Evolutionary conservation across 176 grass and related monocot species (phyloP), one percentile per base, ranked within the genome.

Genomic region (Zizania latifolia): DNA sequence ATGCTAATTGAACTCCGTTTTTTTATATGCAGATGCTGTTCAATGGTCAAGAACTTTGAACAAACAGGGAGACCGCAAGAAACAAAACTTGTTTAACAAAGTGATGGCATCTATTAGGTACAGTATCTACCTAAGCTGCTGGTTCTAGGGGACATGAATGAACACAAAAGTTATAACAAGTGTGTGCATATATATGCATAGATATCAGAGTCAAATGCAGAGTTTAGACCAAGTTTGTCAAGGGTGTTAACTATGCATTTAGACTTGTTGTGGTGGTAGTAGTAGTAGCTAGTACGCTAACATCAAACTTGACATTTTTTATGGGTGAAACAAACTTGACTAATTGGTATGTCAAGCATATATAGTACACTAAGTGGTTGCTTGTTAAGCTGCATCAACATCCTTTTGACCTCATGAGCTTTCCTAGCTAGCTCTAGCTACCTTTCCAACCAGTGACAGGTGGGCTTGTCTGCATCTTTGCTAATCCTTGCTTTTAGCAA

Each of bases 41-140:
- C 72, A 82, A 82, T 79, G 78, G 85, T 82, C 79, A 82, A 66
- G 73, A 39, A 9, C 72, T 78, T 67, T 73, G 65, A 65, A 77
- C 73, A 69, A 71, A 31, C 21, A 55, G 36, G 72, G 34, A 81
- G 78, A 81, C 78, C 78, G 51, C 57, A 70, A 65, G 78, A 78
- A 81, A 70, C 65, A 24, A 21, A 22, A 60, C 2, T 46, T 72
- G 37, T 65, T 86, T 72, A 77, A 13, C 37, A 65, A 65, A 75
- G 78, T 17, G 84, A 38, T 50, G 76, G 65, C 78, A 82, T 77
- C 46, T 56, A 40, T 61, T 31, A 54, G 54, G 23, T 40, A 48
- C 48, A 30, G 29, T 61, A 81, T 57, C 35, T 36, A 37, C 26
- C 12, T 28, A 61, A 58, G 39, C 55, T n/a, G n/a, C n/a, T 8